Base-by-base conservation (phyloP, 352 stramenopile species). In the Pythium rhizo-oryzae region DNA sequence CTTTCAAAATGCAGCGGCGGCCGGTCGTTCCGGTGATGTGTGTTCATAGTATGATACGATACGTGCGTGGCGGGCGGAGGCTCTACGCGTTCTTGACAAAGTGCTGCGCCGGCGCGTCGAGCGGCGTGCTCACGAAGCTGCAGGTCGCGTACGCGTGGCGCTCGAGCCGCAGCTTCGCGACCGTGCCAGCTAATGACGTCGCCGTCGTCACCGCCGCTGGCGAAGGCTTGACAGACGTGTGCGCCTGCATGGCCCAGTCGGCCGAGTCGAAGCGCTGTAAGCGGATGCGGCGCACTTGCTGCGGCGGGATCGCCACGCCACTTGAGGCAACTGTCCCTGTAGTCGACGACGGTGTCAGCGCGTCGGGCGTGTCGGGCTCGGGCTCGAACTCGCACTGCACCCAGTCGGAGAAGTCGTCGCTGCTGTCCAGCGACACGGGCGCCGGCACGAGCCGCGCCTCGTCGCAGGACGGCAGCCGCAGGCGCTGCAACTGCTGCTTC, bases 211-310 rank as follows among this genome's bases (percentile, higher is more conserved):
- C 21, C 8, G 4, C 12, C 11, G 15, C 18, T 13, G n/a, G 12
- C 16, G 33, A 25, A n/a, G 43, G 8, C 15, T 30, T 16, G 16
- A 19, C 11, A 56, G 59, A 15, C 8, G 65, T 55, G 51, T 90
- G 65, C 64, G 85, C 62, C 37, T 90, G 65, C 73, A 91, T 71
- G 15, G 74, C 78, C 82, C 82, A 92, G 43, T 92, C 84, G 55
- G 82, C 84, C 54, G 84, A 92, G 71, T 92, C 84, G 59, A 92
- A 92, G 25, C 84, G 80, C 62, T 92, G 84, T 25, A 91, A 47
- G 4, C 79, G 78, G 18, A 88, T 75, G 67, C 81, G 82, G 5
- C 69, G 76, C 23, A 92, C 76, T 30, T 81, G 73, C 49, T 90
- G 77, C 4, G 63, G 74, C 0, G 65, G 46, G 8, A 53, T 24